Evolutionary conservation across 495 filamentous ascomycete genomes (phyloP), one percentile per base, ranked within the genome.

Genomic region (Zalerion maritima): DNA sequence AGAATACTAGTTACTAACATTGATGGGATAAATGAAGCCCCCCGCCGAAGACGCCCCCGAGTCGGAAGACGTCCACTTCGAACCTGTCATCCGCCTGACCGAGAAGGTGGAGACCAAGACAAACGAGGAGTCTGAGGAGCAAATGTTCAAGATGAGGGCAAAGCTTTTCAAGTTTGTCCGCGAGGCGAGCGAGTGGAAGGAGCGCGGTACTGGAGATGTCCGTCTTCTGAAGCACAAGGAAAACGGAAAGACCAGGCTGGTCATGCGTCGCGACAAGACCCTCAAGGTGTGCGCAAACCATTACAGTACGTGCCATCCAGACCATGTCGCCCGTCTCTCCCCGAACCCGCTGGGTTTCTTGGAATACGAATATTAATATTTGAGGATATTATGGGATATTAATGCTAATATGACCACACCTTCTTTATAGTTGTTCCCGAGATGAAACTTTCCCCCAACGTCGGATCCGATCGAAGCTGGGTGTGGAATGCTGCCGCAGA

Each of bases 231-330:
- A 94, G 73, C 91, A 99, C 64, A 80, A 79, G 69, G 89, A 96
- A 62, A 96, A 92, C 55, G 75, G 77, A 53, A 99, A 96, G 78
- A 94, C 84, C 31, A 73, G 91, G 36, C 67, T 99, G 39, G 89
- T 99, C 44, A 99, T 99, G 91, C 77, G 91, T 57, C 69, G 91
- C 50, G 91, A 99, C 62, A 94, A 94, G 78, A 96, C 91, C 40
- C 73, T 94, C 61, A 99, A 99, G 68, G 89, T 96, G 58, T 99
- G 91, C 76, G 91, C 91, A 49, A 99, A 99, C 64, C 91, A 99
- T 67, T 99, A 99, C 58, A 78, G 89, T 97, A 78, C 51, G 82
- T 56, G 20, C 14, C 4, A 6, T 17, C 24, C 9, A 14, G 12
- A 27, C 4, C 19, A 18, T 27, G 15, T 5, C 20, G 13, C 5